Evolutionary conservation across 768 basidiomycete species (phyloP).

Genomic region (Psilocybe cyanescens): DNA sequence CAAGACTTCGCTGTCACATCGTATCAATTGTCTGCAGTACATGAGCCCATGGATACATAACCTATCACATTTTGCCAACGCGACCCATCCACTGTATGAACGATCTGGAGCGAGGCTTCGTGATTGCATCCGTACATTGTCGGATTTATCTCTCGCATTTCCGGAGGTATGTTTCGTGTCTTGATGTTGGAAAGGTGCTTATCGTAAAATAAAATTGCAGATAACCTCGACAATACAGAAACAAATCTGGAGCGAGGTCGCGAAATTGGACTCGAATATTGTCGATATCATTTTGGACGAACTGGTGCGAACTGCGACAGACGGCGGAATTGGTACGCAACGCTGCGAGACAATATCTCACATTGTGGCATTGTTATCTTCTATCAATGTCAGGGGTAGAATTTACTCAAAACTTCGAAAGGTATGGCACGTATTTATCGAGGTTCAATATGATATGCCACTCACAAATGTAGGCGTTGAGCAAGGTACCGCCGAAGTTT

Average conservation of each 20-base stretch:
- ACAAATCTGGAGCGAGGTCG: conserved; percentile 79
- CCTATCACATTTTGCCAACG: conserved; percentile 69
- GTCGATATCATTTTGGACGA: conserved; percentile 81
- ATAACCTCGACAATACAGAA: conserved; percentile 69
- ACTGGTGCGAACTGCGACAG: conserved; percentile 79
- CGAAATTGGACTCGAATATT: conserved; percentile 65
- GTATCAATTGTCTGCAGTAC: conserved; percentile 78
- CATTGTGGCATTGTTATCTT: conserved; percentile 73
- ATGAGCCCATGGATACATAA: conserved; percentile 91
- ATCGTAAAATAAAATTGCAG: conserved; percentile 35
- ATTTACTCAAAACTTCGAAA: conserved; percentile 81
- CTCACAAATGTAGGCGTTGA: conserved; percentile 56
- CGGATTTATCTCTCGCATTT: conserved; percentile 74
- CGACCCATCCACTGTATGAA: conserved; percentile 69
- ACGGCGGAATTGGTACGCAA: conserved; percentile 76
- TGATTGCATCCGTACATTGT: conserved; percentile 79
- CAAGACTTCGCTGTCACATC: conserved; percentile 47
- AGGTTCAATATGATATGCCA: background rate
- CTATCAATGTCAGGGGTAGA: conserved; percentile 77
- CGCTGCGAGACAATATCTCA: conserved; percentile 79
- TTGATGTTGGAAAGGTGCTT: background rate
- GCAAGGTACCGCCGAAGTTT: conserved; percentile 69
- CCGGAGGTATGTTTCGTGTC: conserved; percentile 54
- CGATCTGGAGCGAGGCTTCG: conserved; percentile 75
- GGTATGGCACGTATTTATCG: conserved; percentile 38